Conservation (phyloP, 2,329 filamentous ascomycete genomes). For the Tympanopsis confertula region DNA sequence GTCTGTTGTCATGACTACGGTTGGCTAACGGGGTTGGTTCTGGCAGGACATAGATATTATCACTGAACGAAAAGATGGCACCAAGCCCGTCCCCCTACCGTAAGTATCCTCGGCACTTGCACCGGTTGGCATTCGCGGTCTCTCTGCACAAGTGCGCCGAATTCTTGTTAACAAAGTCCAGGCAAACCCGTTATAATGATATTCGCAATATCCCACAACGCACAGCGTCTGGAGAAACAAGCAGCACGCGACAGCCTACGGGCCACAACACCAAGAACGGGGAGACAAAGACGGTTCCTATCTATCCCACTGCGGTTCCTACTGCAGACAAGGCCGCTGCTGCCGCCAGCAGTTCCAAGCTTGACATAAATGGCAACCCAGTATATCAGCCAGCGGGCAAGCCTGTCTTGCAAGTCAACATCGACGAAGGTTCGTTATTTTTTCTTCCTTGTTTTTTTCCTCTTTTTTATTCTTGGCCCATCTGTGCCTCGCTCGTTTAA, state of each 20-base stretch:
- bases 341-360: slow-evolving; percentile 65
- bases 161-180: slow-evolving; percentile 12
- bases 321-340: slow-evolving; percentile 45
- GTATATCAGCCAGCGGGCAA: slow-evolving; percentile 70
- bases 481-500: background rate
- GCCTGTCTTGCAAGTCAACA: slow-evolving; percentile 65
- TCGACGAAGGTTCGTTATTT: slow-evolving; percentile 44
- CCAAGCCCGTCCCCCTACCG: slow-evolving; percentile 45
- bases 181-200: slow-evolving; percentile 51
- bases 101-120: slow-evolving; percentile 20
- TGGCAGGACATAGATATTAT: slow-evolving; percentile 57
- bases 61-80: slow-evolving; percentile 54
- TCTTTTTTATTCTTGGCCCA: background rate
- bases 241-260: slow-evolving; percentile 28
- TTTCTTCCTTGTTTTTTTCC: background rate
- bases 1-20: background rate
- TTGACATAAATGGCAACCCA: slow-evolving; percentile 77
- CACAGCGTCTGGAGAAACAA: slow-evolving; percentile 37
- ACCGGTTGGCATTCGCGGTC: background rate
- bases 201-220: slow-evolving; percentile 55
- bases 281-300: slow-evolving; percentile 10
- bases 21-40: background rate
- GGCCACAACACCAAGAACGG: slow-evolving; percentile 37
- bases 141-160: background rate
- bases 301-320: slow-evolving; percentile 15